Percentiles rank a stretch among this genome's conserved stretches.
phyloP scores from a whole-genome alignment of 78 protist genomes.

The Acrasis kona region DNA sequence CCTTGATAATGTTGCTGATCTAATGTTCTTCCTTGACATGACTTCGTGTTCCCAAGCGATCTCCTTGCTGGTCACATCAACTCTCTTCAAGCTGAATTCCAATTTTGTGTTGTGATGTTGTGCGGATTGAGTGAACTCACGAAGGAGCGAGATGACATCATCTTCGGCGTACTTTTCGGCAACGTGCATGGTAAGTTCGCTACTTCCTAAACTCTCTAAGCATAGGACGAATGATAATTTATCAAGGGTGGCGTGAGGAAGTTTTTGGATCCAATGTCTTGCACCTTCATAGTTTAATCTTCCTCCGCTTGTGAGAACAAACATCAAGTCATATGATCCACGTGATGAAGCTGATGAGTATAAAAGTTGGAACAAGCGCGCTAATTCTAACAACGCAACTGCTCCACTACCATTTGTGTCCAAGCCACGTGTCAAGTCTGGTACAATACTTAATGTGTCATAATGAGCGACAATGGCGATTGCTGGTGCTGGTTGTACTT shows the following conservation, averaged over 20 bases:
- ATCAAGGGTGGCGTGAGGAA: not conserved
- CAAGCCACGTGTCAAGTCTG: not conserved
- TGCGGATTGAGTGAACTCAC: not conserved
- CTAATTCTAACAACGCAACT: not conserved
- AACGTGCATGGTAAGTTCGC: not conserved
- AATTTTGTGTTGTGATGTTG: not conserved
- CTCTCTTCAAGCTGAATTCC: not conserved
- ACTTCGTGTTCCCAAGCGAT: not conserved
- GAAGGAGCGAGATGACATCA: not conserved
- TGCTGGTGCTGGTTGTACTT: not conserved
- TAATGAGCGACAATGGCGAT: not conserved
- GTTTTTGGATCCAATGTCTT: not conserved
- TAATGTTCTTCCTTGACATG: not conserved
- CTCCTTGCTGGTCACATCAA: not conserved
- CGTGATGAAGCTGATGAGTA: not conserved
- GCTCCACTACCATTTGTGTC: not conserved
- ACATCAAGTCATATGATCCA: not conserved
- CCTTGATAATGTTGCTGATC: not conserved
- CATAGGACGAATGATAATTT: not conserved
- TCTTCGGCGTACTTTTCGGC: not conserved
- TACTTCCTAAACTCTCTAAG: not conserved
- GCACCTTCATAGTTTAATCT: not conserved
- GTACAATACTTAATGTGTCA: not conserved
- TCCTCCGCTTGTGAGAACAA: not conserved
- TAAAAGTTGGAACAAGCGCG: not conserved